Evolutionary conservation across 192 early-diverging fungal species (phyloP), one percentile per base, ranked within the genome.

Genomic region (Backusella parvicylindrica): DNA sequence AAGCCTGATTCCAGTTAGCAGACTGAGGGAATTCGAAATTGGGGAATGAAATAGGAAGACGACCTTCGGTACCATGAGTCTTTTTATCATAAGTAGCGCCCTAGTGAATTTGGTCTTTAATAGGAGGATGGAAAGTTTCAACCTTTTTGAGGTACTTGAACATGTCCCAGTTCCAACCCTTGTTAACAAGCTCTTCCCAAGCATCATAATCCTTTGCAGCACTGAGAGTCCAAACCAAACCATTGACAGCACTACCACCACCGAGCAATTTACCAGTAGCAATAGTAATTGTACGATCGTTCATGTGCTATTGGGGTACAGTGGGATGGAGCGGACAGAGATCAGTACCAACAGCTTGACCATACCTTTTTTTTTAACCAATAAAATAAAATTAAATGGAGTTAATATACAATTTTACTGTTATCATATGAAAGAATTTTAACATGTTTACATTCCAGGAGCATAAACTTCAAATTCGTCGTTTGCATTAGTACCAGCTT

Each of bases 201-300:
- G 72, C 65, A 37, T 77, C 76, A 70, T 72, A 77, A 16, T 71
- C 72, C 41, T 30, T 23, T 35, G 66, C 68, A 49, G 71, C 72
- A 36, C 71, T 71, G 11, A 64, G 76, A 49, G 72, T 68, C 71
- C 76, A 77, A 35, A 71, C 67, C 21, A 68, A 68, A 23, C 68
- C 66, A 64, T 77, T 77, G 71, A 77, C 65, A 69, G 70, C 67
- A 33, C 73, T 75, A 38, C 78, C 74, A 35, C 78, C 78, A 64
- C 78, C 73, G n/a, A 79, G 73, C 41, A 79, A 43, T 73, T 75
- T 79, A 68, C 78, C 78, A 21, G 73, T 56, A 21, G 76, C 72
- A 66, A 72, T 77, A 66, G 76, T 56, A 56, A 56, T 56, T 1
- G 53, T 56, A 11, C 53, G 21, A 12, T 12, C 53, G 26, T 28